These are phyloP conservation scores for Escallonia rubra DNA, from an alignment of 129 eudicot genomes.

Conservation along the genomic window DNA sequence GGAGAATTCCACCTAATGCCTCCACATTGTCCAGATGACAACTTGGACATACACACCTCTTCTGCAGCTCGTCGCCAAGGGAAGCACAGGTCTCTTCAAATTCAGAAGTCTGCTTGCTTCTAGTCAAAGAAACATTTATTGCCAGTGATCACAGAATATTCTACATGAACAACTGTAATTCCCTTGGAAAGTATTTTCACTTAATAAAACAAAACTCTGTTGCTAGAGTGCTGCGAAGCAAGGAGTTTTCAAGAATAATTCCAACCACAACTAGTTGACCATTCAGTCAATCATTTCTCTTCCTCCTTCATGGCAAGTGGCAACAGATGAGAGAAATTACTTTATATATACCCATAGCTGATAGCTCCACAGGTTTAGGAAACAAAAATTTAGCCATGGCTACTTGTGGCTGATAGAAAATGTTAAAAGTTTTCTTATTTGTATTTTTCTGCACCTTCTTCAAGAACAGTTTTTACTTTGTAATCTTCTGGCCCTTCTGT, in stretches of 20 bases:
- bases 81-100: slow-evolving; percentile 46
- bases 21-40: slow-evolving; percentile 63
- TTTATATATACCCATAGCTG: not conserved
- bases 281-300: not conserved
- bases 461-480: not conserved
- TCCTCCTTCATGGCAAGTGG: not conserved
- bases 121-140: slow-evolving; percentile 30
- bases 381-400: too few species aligned
- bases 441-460: too few species aligned
- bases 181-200: not conserved
- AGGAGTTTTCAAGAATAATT: not conserved
- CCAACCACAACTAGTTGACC: not conserved
- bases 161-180: not conserved
- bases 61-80: slow-evolving; percentile 65
- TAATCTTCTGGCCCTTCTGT: not conserved
- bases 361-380: too few species aligned
- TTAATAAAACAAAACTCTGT: not conserved
- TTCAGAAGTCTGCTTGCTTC: slow-evolving; percentile 55
- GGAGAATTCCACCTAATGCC: slow-evolving; percentile 44
- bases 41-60: slow-evolving; percentile 55
- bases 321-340: not conserved
- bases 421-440: too few species aligned
- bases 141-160: slow-evolving; percentile 4
- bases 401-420: too few species aligned
- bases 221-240: not conserved